Conservation (phyloP, 495 filamentous ascomycete genomes). For the Penicillium antarcticum region DNA sequence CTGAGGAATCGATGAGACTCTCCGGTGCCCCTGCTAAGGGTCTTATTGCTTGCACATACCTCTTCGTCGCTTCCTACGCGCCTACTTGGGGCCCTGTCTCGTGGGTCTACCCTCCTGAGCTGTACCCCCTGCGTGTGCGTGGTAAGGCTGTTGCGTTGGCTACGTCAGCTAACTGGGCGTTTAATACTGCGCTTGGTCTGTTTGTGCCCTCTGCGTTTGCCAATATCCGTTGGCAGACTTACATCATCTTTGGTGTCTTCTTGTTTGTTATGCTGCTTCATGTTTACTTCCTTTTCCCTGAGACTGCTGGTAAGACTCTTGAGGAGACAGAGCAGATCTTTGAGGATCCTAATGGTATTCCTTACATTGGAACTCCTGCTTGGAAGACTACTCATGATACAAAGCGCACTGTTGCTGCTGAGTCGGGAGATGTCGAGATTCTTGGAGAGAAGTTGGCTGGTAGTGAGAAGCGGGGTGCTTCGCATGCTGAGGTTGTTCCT, state of each 20-base stretch:
- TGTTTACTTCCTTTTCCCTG: slow-evolving; percentile 77
- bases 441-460: slow-evolving; percentile 20
- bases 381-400: slow-evolving; percentile 56
- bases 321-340: slow-evolving; percentile 75
- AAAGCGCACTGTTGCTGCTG: slow-evolving; percentile 24
- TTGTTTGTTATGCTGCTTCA: slow-evolving; percentile 65
- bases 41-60: slow-evolving; percentile 62
- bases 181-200: slow-evolving; percentile 74
- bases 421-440: slow-evolving; percentile 23
- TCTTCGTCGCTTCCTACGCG: slow-evolving; percentile 60
- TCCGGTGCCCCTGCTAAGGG: slow-evolving; percentile 46
- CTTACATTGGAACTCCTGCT: slow-evolving; percentile 61
- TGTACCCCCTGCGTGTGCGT: slow-evolving; percentile 61
- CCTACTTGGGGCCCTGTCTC: slow-evolving; percentile 60
- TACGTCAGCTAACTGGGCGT: slow-evolving; percentile 71
- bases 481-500: slow-evolving; percentile 12
- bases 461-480: slow-evolving; percentile 15
- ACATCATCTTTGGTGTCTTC: slow-evolving; percentile 75
- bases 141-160: slow-evolving; percentile 64
- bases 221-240: slow-evolving; percentile 69
- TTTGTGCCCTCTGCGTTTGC: slow-evolving; percentile 69
- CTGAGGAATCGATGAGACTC: slow-evolving; percentile 34
- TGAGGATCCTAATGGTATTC: slow-evolving; percentile 56
- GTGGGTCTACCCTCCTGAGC: slow-evolving; percentile 65
- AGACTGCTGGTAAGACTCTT: slow-evolving; percentile 76